Evolutionary conservation across 768 basidiomycete genomes (phyloP).

Genomic region (Cyclocybe aegerita): DNA sequence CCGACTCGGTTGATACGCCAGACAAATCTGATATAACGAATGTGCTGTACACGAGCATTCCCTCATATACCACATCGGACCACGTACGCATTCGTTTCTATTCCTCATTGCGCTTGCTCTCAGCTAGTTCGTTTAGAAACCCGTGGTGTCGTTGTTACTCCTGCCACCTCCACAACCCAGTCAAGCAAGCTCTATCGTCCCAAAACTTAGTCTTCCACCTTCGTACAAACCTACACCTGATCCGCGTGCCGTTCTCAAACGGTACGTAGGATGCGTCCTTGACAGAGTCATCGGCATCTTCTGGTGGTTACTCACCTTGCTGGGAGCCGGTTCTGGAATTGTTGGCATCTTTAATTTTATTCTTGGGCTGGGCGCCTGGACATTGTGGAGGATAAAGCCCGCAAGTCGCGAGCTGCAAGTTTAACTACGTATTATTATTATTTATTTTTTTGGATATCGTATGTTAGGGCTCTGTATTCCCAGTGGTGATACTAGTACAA

Average conservation of each 20-base stretch:
- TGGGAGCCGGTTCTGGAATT: slow-evolving; percentile 76
- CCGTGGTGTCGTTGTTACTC: slow-evolving; percentile 72
- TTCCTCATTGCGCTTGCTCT: background rate
- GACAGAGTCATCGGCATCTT: slow-evolving; percentile 76
- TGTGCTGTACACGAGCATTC: slow-evolving; percentile 75
- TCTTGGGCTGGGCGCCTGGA: slow-evolving; percentile 65
- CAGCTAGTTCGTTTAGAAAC: slow-evolving; percentile 58
- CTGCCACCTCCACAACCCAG: slow-evolving; percentile 45
- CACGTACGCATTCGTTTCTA: slow-evolving; percentile 55
- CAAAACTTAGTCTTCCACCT: slow-evolving; percentile 50
- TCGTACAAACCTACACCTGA: slow-evolving; percentile 55
- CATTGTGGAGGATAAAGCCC: slow-evolving; percentile 48
- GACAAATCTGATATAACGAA: slow-evolving; percentile 58
- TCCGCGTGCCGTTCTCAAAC: slow-evolving; percentile 52
- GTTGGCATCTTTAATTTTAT: slow-evolving; percentile 73
- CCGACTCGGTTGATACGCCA: slow-evolving; percentile 55
- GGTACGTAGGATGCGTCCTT: slow-evolving; percentile 59
- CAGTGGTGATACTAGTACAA: too few species aligned
- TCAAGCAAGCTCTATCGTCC: slow-evolving; percentile 28
- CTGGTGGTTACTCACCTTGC: slow-evolving; percentile 74
- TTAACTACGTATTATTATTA: background rate
- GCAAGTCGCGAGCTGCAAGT: slow-evolving; percentile 3
- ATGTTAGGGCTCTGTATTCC: background rate
- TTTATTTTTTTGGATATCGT: background rate
- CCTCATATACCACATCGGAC: slow-evolving; percentile 86